phyloP scores from a whole-genome alignment of 2,329 filamentous ascomycete species.

The Biscogniauxia sp. region DNA sequence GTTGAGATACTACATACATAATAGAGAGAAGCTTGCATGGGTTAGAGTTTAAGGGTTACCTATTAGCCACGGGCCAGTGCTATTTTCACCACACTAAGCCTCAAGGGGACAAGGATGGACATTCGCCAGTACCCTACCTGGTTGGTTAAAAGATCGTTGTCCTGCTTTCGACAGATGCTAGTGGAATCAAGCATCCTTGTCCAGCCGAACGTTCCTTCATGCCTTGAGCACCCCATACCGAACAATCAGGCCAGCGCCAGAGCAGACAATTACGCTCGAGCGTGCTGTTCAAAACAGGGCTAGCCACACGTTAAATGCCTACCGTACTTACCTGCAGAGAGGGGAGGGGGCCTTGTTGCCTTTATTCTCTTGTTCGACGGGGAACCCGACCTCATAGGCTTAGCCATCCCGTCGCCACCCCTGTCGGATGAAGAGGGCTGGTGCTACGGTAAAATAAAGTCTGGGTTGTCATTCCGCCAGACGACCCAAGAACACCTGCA shows the following conservation, averaged over 20 bases:
- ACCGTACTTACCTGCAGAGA: conserved; percentile 15
- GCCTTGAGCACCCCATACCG: conserved; percentile 21
- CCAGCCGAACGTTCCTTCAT: neutral
- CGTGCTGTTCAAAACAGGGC: conserved; percentile 15
- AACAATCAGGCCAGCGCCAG: conserved; percentile 6
- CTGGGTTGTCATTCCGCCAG: conserved; percentile 24
- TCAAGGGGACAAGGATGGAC: conserved; percentile 13
- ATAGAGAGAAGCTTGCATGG: conserved; percentile 9
- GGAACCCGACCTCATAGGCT: conserved; percentile 26
- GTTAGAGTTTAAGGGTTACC: conserved; percentile 13
- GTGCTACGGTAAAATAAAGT: conserved; percentile 23
- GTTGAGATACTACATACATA: neutral
- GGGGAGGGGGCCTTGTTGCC: conserved; percentile 29
- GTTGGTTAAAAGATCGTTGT: conserved; percentile 12
- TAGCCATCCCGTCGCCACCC: conserved; percentile 21
- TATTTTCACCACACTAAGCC: conserved; percentile 24
- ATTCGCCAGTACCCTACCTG: conserved; percentile 16
- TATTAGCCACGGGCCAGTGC: conserved; percentile 18
- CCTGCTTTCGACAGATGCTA: conserved; percentile 12
- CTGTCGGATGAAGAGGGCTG: conserved; percentile 12
- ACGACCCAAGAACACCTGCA: conserved; percentile 23
- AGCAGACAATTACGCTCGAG: neutral
- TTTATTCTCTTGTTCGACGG: conserved; percentile 25
- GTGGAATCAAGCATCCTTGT: conserved; percentile 10
- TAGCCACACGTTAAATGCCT: conserved; percentile 19